These are phyloP conservation scores for Chalaropsis thielavioides DNA, from an alignment of 2,329 filamentous ascomycete genomes.

Conservation along the genomic window DNA sequence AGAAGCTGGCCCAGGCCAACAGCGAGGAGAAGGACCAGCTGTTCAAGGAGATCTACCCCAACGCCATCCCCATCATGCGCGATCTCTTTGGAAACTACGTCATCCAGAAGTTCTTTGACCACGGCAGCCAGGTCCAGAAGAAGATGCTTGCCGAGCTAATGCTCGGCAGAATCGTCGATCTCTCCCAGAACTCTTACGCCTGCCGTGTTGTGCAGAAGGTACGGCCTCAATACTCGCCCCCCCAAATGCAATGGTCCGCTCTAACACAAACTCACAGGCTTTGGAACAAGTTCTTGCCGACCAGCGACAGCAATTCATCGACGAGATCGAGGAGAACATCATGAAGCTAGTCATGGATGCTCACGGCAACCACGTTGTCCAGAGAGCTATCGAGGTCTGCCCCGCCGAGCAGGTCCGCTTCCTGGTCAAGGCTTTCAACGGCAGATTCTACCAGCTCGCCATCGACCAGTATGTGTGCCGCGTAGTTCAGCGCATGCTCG, in stretches of 20 bases:
- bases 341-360: constrained; percentile 67
- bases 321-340: constrained; percentile 66
- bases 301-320: constrained; percentile 71
- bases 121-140: constrained; percentile 89
- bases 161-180: constrained; percentile 64
- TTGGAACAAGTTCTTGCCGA: constrained; percentile 84
- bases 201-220: constrained; percentile 95
- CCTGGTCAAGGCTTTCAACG: constrained; percentile 66
- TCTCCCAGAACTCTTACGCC: constrained; percentile 82
- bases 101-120: constrained; percentile 93
- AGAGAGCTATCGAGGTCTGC: constrained; percentile 76
- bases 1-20: constrained; percentile 80
- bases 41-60: constrained; percentile 73
- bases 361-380: constrained; percentile 93
- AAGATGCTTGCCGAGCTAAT: constrained; percentile 72
- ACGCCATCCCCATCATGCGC: constrained; percentile 79
- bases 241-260: background rate
- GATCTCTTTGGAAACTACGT: constrained; percentile 98
- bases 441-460: constrained; percentile 58
- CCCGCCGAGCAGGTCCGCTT: constrained; percentile 68
- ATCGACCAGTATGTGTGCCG: constrained; percentile 78
- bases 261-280: constrained; percentile 38
- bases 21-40: constrained; percentile 90
- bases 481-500: constrained; percentile 82
- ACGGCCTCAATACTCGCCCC: constrained; percentile 13